Evolutionary conservation across 2,329 filamentous ascomycete genomes (phyloP), one percentile per base, ranked within the genome.

Genomic region (Xylariaceae sp.): DNA sequence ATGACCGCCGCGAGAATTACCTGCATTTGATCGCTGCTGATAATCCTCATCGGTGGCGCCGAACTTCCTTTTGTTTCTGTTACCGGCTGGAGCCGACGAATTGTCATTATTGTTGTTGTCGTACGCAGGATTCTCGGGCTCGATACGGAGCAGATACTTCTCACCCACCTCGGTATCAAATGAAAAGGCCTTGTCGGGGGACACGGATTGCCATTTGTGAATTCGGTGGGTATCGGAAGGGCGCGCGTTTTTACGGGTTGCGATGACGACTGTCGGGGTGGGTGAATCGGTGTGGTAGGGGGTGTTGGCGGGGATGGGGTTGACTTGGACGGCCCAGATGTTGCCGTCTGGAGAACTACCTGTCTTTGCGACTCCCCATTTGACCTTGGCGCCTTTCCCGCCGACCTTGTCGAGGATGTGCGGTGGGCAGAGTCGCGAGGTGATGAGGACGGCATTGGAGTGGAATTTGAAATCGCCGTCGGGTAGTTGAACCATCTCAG

Each of bases 401-500:
- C 93, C 93, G 10, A 93, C 85, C 65, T 89, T 93, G 42, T 86
- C 79, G 23, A 96, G 71, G 19, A 94, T 84, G 53, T 76, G 79
- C 40, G 77, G 74, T 3, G 86, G 81, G 40, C 86, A 88, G 0
- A 86, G 82, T 10, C 86, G 83, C 1, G 89, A 85, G 29, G 85
- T 86, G 61, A 98, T 97, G 58, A 96, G 77, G 56, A 98, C 91
- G 66, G 85, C 92, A 67, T 94, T 95, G 37, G 85, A 91, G 57
- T 95, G 83, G 50, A 83, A 80, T 53, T 88, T 89, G 53, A 95
- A 71, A 41, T 94, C 88, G 42, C 47, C 75, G 40, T 86, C 82
- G 22, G 81, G 74, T 43, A 82, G 70, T 47, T 77, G 76, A 41
- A 83, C 81, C n/a, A 95, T 75, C 5, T 78, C 76, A 45, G 87